phyloP scores from a whole-genome alignment of 2,329 filamentous ascomycete genomes.

The Scedosporium aurantiacum region DNA sequence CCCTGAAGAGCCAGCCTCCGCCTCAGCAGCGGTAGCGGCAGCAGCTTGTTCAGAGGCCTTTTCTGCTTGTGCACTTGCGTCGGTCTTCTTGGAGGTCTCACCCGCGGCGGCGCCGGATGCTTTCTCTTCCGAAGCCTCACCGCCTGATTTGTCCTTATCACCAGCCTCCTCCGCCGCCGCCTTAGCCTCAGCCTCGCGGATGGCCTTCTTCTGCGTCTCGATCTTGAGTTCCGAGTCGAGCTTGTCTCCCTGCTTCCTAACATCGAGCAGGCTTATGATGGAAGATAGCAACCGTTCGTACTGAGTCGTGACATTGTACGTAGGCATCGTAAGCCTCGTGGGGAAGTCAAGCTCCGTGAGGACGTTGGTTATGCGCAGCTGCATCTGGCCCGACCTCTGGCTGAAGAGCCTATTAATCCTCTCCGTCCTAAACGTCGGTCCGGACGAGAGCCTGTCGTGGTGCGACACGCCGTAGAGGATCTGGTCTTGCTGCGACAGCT shows the following conservation, averaged over 20 bases:
- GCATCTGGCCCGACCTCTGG: constrained; percentile 66
- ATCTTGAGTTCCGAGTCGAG: constrained; percentile 59
- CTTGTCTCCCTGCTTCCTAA: constrained; percentile 65
- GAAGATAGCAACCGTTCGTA: constrained; percentile 62
- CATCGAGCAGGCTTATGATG: constrained; percentile 59
- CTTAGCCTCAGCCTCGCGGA: constrained; percentile 26
- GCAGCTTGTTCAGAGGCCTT: constrained; percentile 7
- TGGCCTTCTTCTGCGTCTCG: constrained; percentile 44
- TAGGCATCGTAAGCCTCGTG: constrained; percentile 61
- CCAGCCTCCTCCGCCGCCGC: constrained; percentile 9
- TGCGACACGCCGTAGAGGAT: constrained; percentile 72
- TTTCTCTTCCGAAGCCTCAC: constrained; percentile 12
- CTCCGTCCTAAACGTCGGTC: constrained; percentile 83
- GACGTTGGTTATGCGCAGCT: constrained; percentile 61
- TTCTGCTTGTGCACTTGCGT: constrained; percentile 3
- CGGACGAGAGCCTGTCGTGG: constrained; percentile 74
- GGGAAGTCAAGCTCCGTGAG: constrained; percentile 63
- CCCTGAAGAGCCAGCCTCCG: not conserved
- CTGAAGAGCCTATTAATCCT: constrained; percentile 68
- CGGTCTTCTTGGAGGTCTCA: constrained; percentile 5
- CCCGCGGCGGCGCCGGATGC: not conserved
- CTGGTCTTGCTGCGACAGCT: constrained; percentile 66
- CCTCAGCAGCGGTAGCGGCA: constrained; percentile 10
- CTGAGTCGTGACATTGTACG: constrained; percentile 55
- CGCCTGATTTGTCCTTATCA: constrained; percentile 3